Evolutionary conservation across 352 stramenopile species (phyloP), one percentile per base, ranked within the genome.

Genomic region (Phytophthora podocarpi): DNA sequence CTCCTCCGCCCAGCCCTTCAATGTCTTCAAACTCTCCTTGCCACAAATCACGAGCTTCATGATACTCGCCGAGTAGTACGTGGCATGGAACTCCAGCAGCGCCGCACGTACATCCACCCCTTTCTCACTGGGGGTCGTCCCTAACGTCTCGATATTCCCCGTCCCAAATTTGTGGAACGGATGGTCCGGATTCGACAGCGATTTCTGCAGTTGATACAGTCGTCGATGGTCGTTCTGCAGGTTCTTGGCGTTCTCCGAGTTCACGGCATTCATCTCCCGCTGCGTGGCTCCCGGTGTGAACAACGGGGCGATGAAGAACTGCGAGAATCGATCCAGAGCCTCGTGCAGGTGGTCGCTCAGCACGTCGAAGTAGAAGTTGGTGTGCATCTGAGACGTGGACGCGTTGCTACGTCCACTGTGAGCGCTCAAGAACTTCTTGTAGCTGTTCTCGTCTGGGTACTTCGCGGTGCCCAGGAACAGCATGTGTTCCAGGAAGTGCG

Each of bases 351-450:
- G 78, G 5, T 85, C 77, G 26, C 80, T 87, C 21, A 91, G 75
- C 45, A 99, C 86, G 59, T 98, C 91, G 72, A 99, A 99, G 79
- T 98, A 98, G 71, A 98, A 99, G 54, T 98, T 97, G 11, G 97
- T 99, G 73, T 98, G 86, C 74, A 98, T 97, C 57, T 82, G 85
- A 55, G 94, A 97, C 43, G 97, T 99, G 49, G 96, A 99, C 23
- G 97, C 97, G 78, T 99, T 99, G 61, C 85, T 97, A 18, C 79
- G 86, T 0, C 97, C 97, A 60, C 96, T 96, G 73, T 99, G 95
- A 9, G 83, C 71, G 36, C 82, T 90, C n/a, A 99, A 64, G 63
- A 95, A 99, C 53, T 88, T 76, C 65, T 93, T 89, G 73, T 98
- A 99, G 31, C 82, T 96, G 74, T 98, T 96, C 75, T 99, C 96